phyloP scores from a whole-genome alignment of 495 filamentous ascomycete species.

The Echria macrotheca region DNA sequence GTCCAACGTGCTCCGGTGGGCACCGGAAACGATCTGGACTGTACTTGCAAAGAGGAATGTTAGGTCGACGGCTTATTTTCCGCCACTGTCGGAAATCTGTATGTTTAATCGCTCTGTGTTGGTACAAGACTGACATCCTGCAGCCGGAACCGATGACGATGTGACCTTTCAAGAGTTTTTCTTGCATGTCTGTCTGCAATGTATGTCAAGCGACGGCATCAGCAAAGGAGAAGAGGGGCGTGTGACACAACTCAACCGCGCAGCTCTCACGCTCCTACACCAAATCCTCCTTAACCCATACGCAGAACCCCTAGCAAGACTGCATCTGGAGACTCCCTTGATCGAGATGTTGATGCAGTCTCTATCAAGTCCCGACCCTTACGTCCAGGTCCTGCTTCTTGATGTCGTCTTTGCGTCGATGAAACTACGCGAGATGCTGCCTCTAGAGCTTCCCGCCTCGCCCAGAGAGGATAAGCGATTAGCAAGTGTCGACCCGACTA shows the following conservation, averaged over 20 bases:
- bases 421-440: constrained; percentile 54
- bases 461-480: constrained; percentile 40
- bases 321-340: constrained; percentile 66
- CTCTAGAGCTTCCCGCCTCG: constrained; percentile 37
- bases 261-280: constrained; percentile 64
- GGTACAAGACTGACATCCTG: constrained; percentile 14
- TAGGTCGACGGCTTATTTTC: constrained; percentile 30
- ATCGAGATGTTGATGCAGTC: constrained; percentile 64
- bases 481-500: constrained; percentile 25
- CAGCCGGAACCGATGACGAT: constrained; percentile 43
- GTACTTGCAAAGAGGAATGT: constrained; percentile 48
- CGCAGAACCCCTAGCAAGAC: constrained; percentile 55
- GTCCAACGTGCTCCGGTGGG: constrained; percentile 62
- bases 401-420: constrained; percentile 68
- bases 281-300: constrained; percentile 70
- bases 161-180: constrained; percentile 58
- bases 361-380: constrained; percentile 55
- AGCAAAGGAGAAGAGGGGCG: constrained; percentile 31
- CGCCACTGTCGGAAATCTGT: constrained; percentile 40
- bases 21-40: constrained; percentile 57
- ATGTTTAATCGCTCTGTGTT: constrained; percentile 15
- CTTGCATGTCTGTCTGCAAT: constrained; percentile 51
- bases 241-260: constrained; percentile 59
- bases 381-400: constrained; percentile 68
- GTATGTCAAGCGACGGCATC: constrained; percentile 46